Base-by-base conservation (phyloP, 1,139 yeast genomes). In the Scheffersomyces insectosa region DNA sequence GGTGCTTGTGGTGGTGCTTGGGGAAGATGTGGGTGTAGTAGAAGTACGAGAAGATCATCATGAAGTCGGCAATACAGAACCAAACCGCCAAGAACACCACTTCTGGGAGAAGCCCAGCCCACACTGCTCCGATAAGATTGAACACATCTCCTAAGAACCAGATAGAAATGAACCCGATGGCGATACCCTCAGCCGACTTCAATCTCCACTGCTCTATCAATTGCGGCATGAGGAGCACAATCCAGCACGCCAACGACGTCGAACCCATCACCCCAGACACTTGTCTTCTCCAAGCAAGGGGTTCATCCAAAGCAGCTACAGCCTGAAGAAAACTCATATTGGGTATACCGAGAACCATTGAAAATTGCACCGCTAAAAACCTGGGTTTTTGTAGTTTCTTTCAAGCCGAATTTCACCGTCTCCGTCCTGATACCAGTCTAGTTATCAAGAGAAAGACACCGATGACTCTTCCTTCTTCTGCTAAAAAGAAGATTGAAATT, bases 161-260 rank as follows among this genome's bases (percentile, higher is more conserved):
- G 42, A 84, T 78, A 13, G 78, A 55, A 28, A 87, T 75, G 56
- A 87, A 87, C 3, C 85, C 79, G 33, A 85, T 75, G 29, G 95
- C 83, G 16, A 87, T 81, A 4, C 95, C 95, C 33, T 86, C 93
- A 4, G 90, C 88, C 20, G 88, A 79, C 58, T 85, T 83, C 42
- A 82, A 67, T 46, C 86, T 68, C 91, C 91, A 87, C 63, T 87
- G 95, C 60, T 87, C 95, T 33, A 87, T 77, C 38, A 87, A 74
- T 63, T 88, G 96, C 1, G 95, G 95, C 56, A 86, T 68, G 47
- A 86, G 73, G 39, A 87, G 67, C n/a, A 87, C 91, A 23, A 88
- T 79, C 93, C 93, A 88, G 59, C 91, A 85, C 2, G 91, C 82
- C 38, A 81, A 69, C 59, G 84, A 79, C 1, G 82, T 79, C 9